A percentile compares a stretch with the other conserved stretches of the same genome.
phyloP scores from a whole-genome alignment of 2,329 filamentous ascomycete genomes.

The Diaporthe sp. region DNA sequence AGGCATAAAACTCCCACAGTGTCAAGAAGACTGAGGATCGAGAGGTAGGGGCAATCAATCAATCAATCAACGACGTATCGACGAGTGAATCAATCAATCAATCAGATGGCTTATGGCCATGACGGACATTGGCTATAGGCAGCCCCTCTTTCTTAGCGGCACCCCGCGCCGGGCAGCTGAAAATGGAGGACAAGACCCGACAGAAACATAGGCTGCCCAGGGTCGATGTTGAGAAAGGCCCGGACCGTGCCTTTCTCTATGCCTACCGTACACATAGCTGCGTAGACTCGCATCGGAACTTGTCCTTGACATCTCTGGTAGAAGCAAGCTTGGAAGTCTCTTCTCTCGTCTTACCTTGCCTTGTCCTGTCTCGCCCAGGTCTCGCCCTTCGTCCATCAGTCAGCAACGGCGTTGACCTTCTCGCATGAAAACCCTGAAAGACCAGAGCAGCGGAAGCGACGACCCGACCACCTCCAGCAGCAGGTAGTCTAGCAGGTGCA shows the following conservation, averaged over 20 bases:
- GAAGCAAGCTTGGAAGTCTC: background rate
- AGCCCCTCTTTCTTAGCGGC: conserved; percentile 36
- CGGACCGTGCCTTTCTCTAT: conserved; percentile 10
- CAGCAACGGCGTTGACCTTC: background rate
- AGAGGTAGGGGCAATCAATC: background rate
- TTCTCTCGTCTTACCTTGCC: background rate
- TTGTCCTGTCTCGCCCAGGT: background rate
- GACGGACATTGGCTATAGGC: background rate
- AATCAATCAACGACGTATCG: background rate
- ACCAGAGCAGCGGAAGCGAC: background rate
- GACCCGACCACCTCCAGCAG: background rate
- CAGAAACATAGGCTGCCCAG: background rate
- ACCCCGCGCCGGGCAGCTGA: conserved; percentile 26
- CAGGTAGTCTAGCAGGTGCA: background rate
- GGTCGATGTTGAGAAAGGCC: conserved; percentile 14
- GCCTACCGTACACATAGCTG: background rate
- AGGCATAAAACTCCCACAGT: background rate
- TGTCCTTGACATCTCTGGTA: conserved; percentile 7
- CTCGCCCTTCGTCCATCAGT: background rate
- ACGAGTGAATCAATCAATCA: background rate
- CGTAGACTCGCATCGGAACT: conserved; percentile 11
- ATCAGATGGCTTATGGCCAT: background rate
- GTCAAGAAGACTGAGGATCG: background rate
- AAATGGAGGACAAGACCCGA: conserved; percentile 15
- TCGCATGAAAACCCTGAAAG: background rate